phyloP scores from a whole-genome alignment of 192 early-diverging fungal genomes.

The Chytriomyces sp. region DNA sequence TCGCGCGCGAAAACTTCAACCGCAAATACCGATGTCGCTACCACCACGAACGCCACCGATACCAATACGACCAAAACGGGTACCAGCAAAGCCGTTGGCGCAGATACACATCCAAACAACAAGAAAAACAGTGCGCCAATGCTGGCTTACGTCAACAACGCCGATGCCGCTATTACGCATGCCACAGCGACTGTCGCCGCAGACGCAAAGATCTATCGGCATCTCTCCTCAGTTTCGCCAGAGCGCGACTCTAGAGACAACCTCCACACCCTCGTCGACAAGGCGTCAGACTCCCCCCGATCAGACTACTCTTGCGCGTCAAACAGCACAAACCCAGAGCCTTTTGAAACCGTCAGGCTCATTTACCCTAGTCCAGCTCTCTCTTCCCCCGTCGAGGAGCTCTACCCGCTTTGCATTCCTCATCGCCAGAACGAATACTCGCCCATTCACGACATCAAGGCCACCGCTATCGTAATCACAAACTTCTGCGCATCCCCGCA shows the following conservation, averaged over 20 bases:
- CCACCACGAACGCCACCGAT: no score
- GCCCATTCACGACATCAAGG: constrained; percentile 80
- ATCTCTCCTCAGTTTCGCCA: neutral
- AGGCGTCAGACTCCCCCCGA: constrained; percentile 29
- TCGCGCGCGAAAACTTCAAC: no score
- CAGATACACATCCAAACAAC: no score
- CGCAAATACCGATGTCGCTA: no score
- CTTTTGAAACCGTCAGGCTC: constrained; percentile 35
- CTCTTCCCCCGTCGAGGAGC: constrained; percentile 34
- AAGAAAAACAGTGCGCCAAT: no score
- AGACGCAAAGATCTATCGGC: neutral
- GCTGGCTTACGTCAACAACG: no score
- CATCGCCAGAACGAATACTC: constrained; percentile 68
- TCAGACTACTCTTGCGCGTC: neutral
- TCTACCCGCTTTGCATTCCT: neutral
- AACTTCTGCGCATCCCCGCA: constrained; percentile 55
- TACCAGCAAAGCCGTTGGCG: no score
- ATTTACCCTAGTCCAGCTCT: constrained; percentile 53
- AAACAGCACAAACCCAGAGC: no score
- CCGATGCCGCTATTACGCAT: no score
- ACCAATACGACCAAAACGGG: no score
- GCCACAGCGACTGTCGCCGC: neutral
- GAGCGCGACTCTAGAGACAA: neutral
- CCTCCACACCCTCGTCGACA: neutral
- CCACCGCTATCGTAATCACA: constrained; percentile 67